Evolutionary conservation across 2,329 filamentous ascomycete genomes (phyloP).

Genomic region (Pestalotiopsis sp.): DNA sequence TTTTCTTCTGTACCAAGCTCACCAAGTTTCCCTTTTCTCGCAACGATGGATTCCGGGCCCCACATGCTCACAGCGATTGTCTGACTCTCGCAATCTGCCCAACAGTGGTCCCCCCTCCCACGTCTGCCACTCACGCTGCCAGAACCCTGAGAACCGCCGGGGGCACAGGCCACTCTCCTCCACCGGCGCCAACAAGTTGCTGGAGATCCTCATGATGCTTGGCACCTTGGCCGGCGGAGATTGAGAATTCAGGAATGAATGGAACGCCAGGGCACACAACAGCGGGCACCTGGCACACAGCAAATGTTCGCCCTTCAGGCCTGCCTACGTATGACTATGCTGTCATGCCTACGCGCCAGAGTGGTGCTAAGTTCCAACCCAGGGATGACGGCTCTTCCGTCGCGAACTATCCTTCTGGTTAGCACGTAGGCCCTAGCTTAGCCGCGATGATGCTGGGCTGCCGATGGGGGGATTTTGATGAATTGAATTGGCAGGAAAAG

Average conservation of each 20-base stretch:
- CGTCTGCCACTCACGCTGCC: neutral
- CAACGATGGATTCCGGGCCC: neutral
- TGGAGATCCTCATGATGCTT: slow-evolving; percentile 14
- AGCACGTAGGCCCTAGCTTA: neutral
- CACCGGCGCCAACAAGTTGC: slow-evolving; percentile 1
- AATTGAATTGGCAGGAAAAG: neutral
- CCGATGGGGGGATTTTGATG: neutral
- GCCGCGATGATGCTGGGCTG: neutral
- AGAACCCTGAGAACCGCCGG: too few species aligned
- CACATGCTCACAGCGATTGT: slow-evolving; percentile 4
- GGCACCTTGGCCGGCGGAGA: slow-evolving; percentile 5
- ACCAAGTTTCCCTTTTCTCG: neutral
- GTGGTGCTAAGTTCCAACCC: neutral
- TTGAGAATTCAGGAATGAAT: slow-evolving; percentile 10
- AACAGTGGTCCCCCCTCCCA: neutral
- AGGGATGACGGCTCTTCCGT: neutral
- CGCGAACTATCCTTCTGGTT: neutral
- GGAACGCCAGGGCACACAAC: neutral
- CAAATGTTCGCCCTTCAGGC: neutral
- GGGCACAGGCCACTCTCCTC: neutral
- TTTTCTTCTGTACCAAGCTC: neutral
- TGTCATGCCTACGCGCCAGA: neutral
- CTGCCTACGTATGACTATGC: neutral
- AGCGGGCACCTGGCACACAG: neutral
- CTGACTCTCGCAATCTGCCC: slow-evolving; percentile 11